A percentile compares a stretch with the other conserved stretches of the same genome.
phyloP scores from a whole-genome alignment of 805 yeast species.

The Yarrowia alimentaria region DNA sequence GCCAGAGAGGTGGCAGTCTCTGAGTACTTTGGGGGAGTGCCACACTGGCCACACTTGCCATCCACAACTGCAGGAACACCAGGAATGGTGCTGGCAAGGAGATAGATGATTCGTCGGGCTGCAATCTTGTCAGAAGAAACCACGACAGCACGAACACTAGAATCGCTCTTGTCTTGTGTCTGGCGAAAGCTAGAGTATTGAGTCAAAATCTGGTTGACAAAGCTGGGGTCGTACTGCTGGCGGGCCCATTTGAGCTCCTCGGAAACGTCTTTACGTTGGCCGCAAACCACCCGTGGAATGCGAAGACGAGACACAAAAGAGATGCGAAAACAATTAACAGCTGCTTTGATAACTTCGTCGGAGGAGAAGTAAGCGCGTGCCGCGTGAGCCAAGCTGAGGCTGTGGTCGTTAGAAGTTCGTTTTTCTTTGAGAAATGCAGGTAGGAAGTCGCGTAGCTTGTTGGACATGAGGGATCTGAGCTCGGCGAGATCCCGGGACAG shows the following conservation, averaged over 20 bases:
- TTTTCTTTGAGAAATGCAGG: constrained; percentile 15
- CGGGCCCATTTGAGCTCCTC: constrained; percentile 27
- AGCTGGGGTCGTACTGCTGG: constrained; percentile 23
- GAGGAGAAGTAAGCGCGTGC: constrained; percentile 28
- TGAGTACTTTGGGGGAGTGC: neutral
- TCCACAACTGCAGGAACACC: constrained; percentile 12
- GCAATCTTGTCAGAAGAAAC: constrained; percentile 32
- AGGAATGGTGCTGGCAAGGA: constrained; percentile 32
- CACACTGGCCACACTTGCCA: constrained; percentile 12
- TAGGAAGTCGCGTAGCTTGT: constrained; percentile 23
- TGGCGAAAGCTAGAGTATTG: constrained; percentile 5
- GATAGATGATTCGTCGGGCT: constrained; percentile 32
- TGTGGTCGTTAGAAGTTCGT: constrained; percentile 12
- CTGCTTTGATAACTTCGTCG: constrained; percentile 30
- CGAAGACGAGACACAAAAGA: constrained; percentile 31
- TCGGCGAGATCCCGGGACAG: constrained; percentile 12
- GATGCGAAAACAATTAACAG: constrained; percentile 31
- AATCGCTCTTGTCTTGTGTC: neutral
- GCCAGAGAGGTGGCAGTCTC: constrained; percentile 2
- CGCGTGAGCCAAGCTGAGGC: neutral
- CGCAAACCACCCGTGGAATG: constrained; percentile 35
- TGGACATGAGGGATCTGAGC: constrained; percentile 10
- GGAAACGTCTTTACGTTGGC: constrained; percentile 30
- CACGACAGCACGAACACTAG: constrained; percentile 31
- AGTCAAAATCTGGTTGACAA: constrained; percentile 19